Conservation (phyloP, 129 eudicot species). For the Helianthus tuberosus region DNA sequence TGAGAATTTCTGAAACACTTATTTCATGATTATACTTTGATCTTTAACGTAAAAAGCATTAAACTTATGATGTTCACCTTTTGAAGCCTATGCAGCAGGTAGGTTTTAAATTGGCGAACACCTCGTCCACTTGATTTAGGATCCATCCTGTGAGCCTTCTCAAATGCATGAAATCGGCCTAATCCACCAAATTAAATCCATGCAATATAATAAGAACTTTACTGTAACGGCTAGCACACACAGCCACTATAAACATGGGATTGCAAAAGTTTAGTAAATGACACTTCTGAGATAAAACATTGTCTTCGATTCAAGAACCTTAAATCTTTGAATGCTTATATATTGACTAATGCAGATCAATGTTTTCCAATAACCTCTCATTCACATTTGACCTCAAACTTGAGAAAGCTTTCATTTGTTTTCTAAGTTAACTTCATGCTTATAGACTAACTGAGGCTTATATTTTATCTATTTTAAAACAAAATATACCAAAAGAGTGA, state of each 20-base stretch:
- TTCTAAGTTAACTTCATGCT: background rate
- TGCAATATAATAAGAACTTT: constrained; percentile 5
- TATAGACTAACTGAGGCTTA: background rate
- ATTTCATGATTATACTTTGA: constrained; percentile 9
- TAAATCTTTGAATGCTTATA: background rate
- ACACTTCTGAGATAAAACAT: background rate
- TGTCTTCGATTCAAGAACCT: background rate
- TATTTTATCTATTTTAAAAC: background rate
- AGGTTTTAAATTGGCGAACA: constrained; percentile 95
- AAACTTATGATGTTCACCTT: constrained; percentile 46
- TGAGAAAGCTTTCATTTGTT: background rate
- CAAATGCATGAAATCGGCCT: constrained; percentile 99
- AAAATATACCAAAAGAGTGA: background rate
- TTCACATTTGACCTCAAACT: constrained; percentile 1
- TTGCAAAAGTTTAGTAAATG: background rate
- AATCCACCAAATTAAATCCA: constrained; percentile 30
- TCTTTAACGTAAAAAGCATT: constrained; percentile 3
- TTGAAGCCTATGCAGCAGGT: constrained; percentile 78
- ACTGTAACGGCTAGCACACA: constrained; percentile 8
- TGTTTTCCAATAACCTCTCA: constrained; percentile 1
- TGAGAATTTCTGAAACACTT: constrained; percentile 11
- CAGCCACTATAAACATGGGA: background rate
- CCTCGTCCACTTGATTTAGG: constrained; percentile 90
- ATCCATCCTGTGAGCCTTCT: constrained; percentile 95
- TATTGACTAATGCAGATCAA: constrained; percentile 1